These are phyloP conservation scores for Skeletonema costatum DNA, from an alignment of 108 stramenopile genomes.

Conservation along the genomic window DNA sequence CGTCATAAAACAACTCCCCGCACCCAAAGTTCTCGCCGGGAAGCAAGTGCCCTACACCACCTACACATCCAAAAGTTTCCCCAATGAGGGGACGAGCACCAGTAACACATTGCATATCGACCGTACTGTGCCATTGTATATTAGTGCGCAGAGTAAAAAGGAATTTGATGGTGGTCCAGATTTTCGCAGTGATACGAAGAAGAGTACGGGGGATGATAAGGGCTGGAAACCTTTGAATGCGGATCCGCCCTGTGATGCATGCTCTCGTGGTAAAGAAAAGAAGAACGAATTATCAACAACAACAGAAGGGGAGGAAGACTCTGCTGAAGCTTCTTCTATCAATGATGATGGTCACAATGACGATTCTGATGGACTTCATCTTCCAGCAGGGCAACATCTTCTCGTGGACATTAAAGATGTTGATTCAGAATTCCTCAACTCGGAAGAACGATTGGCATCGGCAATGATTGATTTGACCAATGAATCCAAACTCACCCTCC, in stretches of 20 bases:
- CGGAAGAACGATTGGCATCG: conserved; percentile 55
- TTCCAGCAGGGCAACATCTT: conserved; percentile 76
- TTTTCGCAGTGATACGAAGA: conserved; percentile 4
- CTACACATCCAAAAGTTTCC: conserved; percentile 68
- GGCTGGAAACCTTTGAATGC: background rate
- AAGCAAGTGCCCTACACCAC: conserved; percentile 58
- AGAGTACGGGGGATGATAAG: conserved; percentile 1
- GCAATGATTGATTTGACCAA: conserved; percentile 70
- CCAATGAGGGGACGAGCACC: conserved; percentile 25
- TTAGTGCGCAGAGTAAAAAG: conserved; percentile 16
- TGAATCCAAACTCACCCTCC: conserved; percentile 57
- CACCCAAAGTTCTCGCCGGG: conserved; percentile 47
- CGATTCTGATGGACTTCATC: conserved; percentile 54
- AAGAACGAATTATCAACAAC: background rate
- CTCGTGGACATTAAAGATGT: conserved; percentile 73
- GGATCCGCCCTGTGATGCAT: conserved; percentile 10
- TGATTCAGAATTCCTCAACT: conserved; percentile 66
- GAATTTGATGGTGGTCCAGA: conserved; percentile 23
- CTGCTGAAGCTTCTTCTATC: background rate
- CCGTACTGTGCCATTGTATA: conserved; percentile 5
- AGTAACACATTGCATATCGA: conserved; percentile 41
- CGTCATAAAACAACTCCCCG: conserved; percentile 15
- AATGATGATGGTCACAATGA: conserved; percentile 32
- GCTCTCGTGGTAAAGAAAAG: conserved; percentile 27
- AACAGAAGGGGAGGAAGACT: background rate